phyloP scores from a whole-genome alignment of 2,329 filamentous ascomycete species.

The Penicillium sclerotigenum region DNA sequence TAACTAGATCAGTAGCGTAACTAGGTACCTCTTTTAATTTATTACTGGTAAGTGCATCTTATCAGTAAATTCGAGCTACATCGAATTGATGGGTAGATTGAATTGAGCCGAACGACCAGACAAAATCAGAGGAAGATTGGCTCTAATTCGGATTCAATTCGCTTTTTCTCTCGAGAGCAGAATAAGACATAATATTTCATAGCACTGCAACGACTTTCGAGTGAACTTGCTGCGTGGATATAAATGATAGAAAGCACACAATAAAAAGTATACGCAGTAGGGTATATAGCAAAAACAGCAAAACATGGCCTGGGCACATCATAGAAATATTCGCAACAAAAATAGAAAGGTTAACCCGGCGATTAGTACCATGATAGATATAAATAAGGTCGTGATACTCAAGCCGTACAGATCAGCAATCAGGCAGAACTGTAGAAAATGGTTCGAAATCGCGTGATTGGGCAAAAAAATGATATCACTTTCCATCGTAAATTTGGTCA shows the following conservation, averaged over 20 bases:
- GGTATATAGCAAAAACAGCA: conserved; percentile 5
- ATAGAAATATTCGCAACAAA: neutral
- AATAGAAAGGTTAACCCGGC: neutral
- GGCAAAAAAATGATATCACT: conserved; percentile 12
- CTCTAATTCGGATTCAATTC: too few species aligned
- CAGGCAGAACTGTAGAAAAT: neutral
- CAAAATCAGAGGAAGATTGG: too few species aligned
- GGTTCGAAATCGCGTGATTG: neutral
- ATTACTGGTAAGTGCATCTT: neutral
- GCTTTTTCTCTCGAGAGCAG: too few species aligned
- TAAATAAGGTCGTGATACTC: neutral
- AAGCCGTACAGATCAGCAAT: neutral
- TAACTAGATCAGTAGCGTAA: too few species aligned
- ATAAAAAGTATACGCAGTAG: neutral
- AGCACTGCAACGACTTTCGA: neutral
- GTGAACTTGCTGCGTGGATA: neutral
- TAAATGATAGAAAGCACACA: neutral
- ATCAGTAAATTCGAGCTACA: too few species aligned
- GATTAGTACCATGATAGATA: neutral
- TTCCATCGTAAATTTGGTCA: conserved; percentile 32
- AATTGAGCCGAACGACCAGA: too few species aligned
- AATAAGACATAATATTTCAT: neutral
- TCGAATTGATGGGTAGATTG: too few species aligned
- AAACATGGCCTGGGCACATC: neutral
- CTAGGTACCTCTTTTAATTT: too few species aligned